Evolutionary conservation across 805 yeast species (phyloP), one percentile per base, ranked within the genome.

Genomic region (Ogataea nakhonphanomensis): DNA sequence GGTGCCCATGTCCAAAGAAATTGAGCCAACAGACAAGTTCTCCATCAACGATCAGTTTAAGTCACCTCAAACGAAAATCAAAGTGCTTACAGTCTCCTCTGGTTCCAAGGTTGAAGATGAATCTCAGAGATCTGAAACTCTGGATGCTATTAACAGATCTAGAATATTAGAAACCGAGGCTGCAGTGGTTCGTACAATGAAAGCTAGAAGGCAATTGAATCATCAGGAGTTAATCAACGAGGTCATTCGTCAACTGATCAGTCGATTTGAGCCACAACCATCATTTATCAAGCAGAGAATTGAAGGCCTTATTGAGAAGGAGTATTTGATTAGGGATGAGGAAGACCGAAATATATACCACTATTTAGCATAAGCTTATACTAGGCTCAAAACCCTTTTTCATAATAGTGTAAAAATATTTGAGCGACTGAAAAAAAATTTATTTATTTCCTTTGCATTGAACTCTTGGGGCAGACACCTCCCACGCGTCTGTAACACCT

Each of bases 101-200:
- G 49, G 64, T 1, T 58, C 64, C 7, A 72, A 69, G 37, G 56
- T 63, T 3, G 87, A 77, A 45, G 71, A 70, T 33, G 83, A 77
- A 26, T 63, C 66, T 11, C 85, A 80, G 49, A 61, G 73, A 8
- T 63, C 65, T 12, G 71, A 71, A 38, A 81, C 85, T 0, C 64
- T 79, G 57, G 71, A 71, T n/a, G 64, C 69, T 26, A 67, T 87
- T 23, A 71, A 73, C 28, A 81, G 76, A 49, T 78, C 87, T 4
- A 70, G 95, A 42, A 71, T 77, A 43, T 70, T 72, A 40, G 85
- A 81, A 53, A 67, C 84, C 2, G 93, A 86, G 56, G 95, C 96
- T 1, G 93, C 95, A 0, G 74, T 89, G 41, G 95, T 89, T 5
- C 71, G 96, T 37, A 78, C 82, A n/a, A 81, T 89, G 91, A 89